A percentile compares a stretch with the other conserved stretches of the same genome.
phyloP scores from a whole-genome alignment of 495 filamentous ascomycete species.

The Penicillium manginii region DNA sequence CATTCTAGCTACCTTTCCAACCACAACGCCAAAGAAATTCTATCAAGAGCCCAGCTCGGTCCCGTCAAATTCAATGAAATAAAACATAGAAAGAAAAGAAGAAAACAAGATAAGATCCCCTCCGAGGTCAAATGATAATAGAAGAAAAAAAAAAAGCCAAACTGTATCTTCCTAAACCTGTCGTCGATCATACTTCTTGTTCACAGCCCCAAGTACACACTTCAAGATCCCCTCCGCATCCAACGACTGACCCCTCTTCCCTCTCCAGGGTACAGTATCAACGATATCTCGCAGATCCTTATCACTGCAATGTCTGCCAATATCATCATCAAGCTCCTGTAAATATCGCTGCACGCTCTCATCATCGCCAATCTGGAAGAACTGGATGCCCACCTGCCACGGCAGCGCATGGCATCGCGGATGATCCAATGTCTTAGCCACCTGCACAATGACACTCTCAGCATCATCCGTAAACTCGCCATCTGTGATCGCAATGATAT shows the following conservation, averaged over 20 bases:
- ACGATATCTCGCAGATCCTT: constrained; percentile 82
- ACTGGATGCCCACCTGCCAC: constrained; percentile 93
- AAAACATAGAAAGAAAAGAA: not conserved
- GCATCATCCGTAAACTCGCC: constrained; percentile 83
- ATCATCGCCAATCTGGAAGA: constrained; percentile 93
- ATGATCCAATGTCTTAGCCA: constrained; percentile 71
- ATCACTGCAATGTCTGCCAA: constrained; percentile 54
- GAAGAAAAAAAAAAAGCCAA: not conserved
- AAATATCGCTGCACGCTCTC: constrained; percentile 63
- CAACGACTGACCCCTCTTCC: constrained; percentile 42
- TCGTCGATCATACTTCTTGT: constrained; percentile 45
- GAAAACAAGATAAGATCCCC: not conserved
- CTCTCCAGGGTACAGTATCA: constrained; percentile 82
- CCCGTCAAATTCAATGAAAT: not conserved
- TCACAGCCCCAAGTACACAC: constrained; percentile 76
- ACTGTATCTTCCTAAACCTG: constrained; percentile 13
- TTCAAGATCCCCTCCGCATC: constrained; percentile 79
- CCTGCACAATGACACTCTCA: constrained; percentile 68
- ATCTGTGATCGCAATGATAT: constrained; percentile 94
- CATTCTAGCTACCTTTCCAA: not conserved
- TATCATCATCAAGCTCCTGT: constrained; percentile 76
- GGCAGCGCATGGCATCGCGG: constrained; percentile 65
- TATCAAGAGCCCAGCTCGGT: not conserved
- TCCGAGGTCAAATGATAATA: not conserved
- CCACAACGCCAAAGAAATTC: not conserved